These are phyloP conservation scores for Aegilops umbellulata DNA, from an alignment of 176 grass and related monocot species.

Conservation along the genomic window DNA sequence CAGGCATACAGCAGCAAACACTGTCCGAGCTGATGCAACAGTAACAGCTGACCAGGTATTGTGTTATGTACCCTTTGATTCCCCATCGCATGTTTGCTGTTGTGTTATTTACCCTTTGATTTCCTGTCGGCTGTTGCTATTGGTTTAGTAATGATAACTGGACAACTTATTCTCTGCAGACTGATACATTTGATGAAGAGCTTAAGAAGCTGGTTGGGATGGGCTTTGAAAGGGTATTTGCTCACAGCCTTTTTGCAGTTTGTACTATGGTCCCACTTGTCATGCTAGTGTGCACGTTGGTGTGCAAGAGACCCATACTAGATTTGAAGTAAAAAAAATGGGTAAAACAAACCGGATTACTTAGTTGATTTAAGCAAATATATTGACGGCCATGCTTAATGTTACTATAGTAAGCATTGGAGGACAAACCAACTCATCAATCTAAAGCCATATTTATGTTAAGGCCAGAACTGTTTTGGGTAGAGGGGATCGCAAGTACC, in stretches of 20 bases:
- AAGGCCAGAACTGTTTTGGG: background rate
- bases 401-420: background rate
- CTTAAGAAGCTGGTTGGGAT: slow-evolving; percentile 82
- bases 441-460: background rate
- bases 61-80: background rate
- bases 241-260: background rate
- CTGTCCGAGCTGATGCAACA: slow-evolving; percentile 53
- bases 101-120: background rate
- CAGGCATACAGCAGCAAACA: slow-evolving; percentile 57
- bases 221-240: slow-evolving; percentile 94
- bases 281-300: background rate
- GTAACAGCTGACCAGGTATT: slow-evolving; percentile 59
- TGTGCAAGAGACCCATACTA: background rate
- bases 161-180: slow-evolving; percentile 44
- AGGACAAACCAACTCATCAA: background rate
- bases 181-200: slow-evolving; percentile 96
- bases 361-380: background rate
- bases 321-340: background rate
- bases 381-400: background rate
- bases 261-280: background rate
- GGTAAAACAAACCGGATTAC: background rate
- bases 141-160: slow-evolving; percentile 5
- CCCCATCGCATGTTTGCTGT: background rate
- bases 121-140: slow-evolving; percentile 8
- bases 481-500: background rate